Evolutionary conservation across 2,329 filamentous ascomycete genomes (phyloP), one percentile per base, ranked within the genome.

Genomic region (Paramyrothecium sp.): DNA sequence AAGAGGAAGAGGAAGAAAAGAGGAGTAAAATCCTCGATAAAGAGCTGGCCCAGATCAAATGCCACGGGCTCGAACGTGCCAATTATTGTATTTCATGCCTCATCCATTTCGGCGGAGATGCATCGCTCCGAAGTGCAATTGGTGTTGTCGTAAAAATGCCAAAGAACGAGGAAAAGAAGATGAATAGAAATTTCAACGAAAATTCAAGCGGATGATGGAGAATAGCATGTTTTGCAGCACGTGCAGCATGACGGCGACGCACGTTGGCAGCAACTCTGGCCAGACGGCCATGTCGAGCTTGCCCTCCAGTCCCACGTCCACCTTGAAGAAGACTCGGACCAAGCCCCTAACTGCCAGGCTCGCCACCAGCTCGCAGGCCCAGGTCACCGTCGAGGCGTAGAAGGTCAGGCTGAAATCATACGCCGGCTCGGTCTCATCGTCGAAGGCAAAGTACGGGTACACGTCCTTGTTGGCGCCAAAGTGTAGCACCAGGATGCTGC

Each of bases 141-240:
- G n/a, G n/a, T n/a, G n/a, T n/a, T n/a, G n/a, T n/a, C n/a, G n/a
- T n/a, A n/a, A n/a, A n/a, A n/a, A n/a, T n/a, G n/a, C n/a, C n/a
- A n/a, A n/a, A n/a, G n/a, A n/a, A n/a, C n/a, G n/a, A n/a, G n/a
- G n/a, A n/a, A n/a, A n/a, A n/a, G n/a, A n/a, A n/a, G n/a, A n/a
- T n/a, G n/a, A n/a, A n/a, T n/a, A n/a, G n/a, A 13, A 12, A 48
- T 51, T 50, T 56, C 58, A 68, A 46, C 71, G 76, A 63, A 89
- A 89, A 61, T 84, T 81, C 66, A 89, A 72, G 61, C 86, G 80
- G 38, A 89, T 83, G 65, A 89, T 89, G 50, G 84, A 86, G 73
- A 89, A 89, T 56, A 89, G 71, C 87, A 89, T 89, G 69, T 89
- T 89, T 73, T 89, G 87, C 71, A 89, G 67, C 53, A 89, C 87